Evolutionary conservation across 805 yeast genomes (phyloP).

Genomic region (Nematodospora valgi): DNA sequence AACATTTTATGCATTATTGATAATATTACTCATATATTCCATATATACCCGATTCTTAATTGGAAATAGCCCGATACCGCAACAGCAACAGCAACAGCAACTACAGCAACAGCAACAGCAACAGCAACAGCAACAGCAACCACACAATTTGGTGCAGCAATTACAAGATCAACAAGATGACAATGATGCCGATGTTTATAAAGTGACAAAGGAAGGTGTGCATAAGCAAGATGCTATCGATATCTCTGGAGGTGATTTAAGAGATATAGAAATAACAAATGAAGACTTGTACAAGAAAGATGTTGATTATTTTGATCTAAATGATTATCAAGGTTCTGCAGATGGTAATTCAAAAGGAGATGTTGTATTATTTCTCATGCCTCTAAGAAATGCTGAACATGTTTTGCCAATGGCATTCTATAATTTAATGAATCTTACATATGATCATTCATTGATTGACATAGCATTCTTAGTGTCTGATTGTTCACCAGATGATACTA

Average conservation of each 20-base stretch:
- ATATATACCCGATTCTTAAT: slow-evolving; percentile 4
- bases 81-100: neutral
- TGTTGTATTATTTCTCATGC: slow-evolving; percentile 65
- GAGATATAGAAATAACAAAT: slow-evolving; percentile 10
- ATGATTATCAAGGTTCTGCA: slow-evolving; percentile 50
- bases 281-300: slow-evolving; percentile 38
- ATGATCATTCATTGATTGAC: slow-evolving; percentile 77
- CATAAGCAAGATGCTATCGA: slow-evolving; percentile 3
- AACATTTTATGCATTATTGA: slow-evolving; percentile 8
- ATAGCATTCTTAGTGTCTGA: slow-evolving; percentile 79
- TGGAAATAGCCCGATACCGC: neutral
- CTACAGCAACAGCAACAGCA: neutral
- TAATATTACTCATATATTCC: slow-evolving; percentile 8
- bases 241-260: slow-evolving; percentile 1
- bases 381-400: slow-evolving; percentile 73
- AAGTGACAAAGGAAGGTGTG: slow-evolving; percentile 18
- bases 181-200: slow-evolving; percentile 21
- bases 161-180: slow-evolving; percentile 3
- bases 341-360: slow-evolving; percentile 54
- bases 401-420: slow-evolving; percentile 81
- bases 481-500: slow-evolving; percentile 65
- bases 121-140: neutral
- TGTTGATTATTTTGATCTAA: slow-evolving; percentile 62
- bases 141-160: too few species aligned
- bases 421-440: slow-evolving; percentile 81